These are phyloP conservation scores for Saccharomycopsis malanga DNA, from an alignment of 805 yeast genomes.

Conservation along the genomic window DNA sequence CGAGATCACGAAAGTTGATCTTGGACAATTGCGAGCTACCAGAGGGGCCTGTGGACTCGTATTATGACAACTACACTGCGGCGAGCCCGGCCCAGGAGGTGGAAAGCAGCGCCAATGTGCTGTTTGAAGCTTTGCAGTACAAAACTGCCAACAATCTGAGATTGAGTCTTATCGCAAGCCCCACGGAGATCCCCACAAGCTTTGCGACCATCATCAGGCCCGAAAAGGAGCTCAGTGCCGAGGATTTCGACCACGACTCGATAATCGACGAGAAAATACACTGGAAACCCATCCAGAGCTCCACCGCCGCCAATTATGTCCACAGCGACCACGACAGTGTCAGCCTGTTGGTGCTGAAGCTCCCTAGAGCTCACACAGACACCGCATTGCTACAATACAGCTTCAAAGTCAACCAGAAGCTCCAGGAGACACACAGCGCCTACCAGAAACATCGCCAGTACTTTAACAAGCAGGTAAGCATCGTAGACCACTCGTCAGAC, in stretches of 20 bases:
- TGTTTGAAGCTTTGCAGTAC: no score
- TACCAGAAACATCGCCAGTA: neutral
- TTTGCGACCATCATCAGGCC: neutral
- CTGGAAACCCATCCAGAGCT: neutral
- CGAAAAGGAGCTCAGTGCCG: neutral
- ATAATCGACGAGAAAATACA: neutral
- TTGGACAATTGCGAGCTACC: no score
- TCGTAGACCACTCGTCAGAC: neutral
- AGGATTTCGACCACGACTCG: neutral
- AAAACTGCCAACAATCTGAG: no score
- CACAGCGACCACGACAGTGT: neutral
- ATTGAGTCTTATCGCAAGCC: no score
- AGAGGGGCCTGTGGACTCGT: no score
- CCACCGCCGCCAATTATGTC: no score
- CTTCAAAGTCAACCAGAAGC: neutral
- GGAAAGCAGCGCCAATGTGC: no score
- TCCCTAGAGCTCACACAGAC: neutral
- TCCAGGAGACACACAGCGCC: no score
- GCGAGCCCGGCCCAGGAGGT: no score
- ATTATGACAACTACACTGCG: no score
- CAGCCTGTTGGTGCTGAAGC: neutral
- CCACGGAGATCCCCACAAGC: neutral
- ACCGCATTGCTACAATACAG: conserved; percentile 1
- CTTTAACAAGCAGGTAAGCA: neutral
- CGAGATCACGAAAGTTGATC: no score